Conservation (phyloP, 805 yeast species). For the Wickerhamiella allomyrinae region DNA sequence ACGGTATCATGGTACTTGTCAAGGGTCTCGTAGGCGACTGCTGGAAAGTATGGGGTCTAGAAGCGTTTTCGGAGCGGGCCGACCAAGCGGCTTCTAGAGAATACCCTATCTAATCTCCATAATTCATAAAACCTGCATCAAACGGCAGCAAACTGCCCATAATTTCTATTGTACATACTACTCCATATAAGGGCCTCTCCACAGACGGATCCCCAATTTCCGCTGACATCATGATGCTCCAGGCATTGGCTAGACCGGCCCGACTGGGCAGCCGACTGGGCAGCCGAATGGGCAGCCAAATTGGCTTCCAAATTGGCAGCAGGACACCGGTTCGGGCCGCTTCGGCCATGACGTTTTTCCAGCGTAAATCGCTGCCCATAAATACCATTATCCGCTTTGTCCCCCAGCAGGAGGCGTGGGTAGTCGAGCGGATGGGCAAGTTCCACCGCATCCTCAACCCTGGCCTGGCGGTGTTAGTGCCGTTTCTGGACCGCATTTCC, state of each 20-base stretch:
- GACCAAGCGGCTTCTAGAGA: not conserved
- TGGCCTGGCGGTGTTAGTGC: constrained; percentile 60
- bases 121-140: too few relatives aligned
- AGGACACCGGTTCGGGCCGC: not conserved
- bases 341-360: constrained; percentile 38
- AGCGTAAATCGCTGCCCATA: constrained; percentile 50
- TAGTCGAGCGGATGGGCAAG: constrained; percentile 83
- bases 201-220: too few relatives aligned
- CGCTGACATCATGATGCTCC: constrained; percentile 1
- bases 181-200: too few relatives aligned
- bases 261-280: too few relatives aligned
- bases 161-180: too few relatives aligned
- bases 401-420: constrained; percentile 85
- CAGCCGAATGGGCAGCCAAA: too few relatives aligned
- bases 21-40: constrained; percentile 25
- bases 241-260: not conserved
- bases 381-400: constrained; percentile 66
- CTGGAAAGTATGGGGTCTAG: not conserved
- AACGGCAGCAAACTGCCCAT: too few relatives aligned
- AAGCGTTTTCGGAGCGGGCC: not conserved
- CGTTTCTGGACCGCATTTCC: constrained; percentile 59
- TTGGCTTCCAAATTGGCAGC: not conserved
- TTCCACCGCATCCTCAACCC: constrained; percentile 57
- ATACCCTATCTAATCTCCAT: not conserved
- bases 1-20: constrained; percentile 20